Base-by-base conservation (phyloP, 305 asterid species). In the Solanum hybrid region DNA sequence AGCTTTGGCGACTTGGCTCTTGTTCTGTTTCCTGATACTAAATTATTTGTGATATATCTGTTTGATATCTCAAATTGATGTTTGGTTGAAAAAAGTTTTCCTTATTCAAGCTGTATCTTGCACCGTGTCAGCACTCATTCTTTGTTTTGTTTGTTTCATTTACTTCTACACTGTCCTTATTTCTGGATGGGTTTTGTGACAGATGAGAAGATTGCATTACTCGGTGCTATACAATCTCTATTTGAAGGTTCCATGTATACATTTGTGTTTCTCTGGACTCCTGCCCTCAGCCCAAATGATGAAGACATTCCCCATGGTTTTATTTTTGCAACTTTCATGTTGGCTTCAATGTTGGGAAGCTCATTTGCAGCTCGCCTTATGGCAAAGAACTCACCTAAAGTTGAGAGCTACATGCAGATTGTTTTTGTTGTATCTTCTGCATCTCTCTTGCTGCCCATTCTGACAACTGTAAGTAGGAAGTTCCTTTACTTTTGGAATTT, bases 231-330 rank as follows among this genome's bases (percentile, higher is more conserved):
- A 92, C 99, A 97, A 92, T 97, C 99, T 88, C 93, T 97, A 80
- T 97, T 97, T 90, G 99, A 97, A 94, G 99, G 99, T 90, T 97
- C 99, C 4, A 96, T 97, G 99, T 97, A 97, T 85, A 97, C 99
- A 24, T 97, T 97, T 91, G 99, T 97, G 92, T 97, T 97, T 92
- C 96, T 96, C 17, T 97, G 99, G 99, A 97, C 99, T 31, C 99
- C 99, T 86, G 99, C 99, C 71, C 93, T 97, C 90, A 97, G 99
- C 92, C 99, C 99, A 87, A 97, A 96, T 86, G 96, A 95, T 69
- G 99, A 97, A 92, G 99, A 95, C 0, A 97, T 97, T 90, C 99
- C 99, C 89, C 99, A 97, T 87, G 99, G 99, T 88, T 95, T 97
- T 89, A 95, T 97, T 86, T 97, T 97, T 91, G 98, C 99, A 22